Base-by-base conservation (phyloP, 768 basidiomycete genomes). In the Hygrophoropsis aurantiaca region DNA sequence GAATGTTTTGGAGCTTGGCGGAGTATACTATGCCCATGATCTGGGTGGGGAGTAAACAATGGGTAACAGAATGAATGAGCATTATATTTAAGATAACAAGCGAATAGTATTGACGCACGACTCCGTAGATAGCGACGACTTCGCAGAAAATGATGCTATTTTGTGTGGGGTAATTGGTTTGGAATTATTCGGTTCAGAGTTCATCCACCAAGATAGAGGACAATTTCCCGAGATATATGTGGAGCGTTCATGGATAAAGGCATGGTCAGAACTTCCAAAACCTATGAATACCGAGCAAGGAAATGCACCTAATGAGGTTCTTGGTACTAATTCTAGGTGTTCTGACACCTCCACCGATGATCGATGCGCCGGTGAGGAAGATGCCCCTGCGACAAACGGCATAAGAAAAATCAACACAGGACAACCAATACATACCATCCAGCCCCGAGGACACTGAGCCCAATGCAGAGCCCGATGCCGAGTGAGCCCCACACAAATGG, bases 101-200 rank as follows among this genome's bases (percentile, higher is more conserved):
- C 5, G 11, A 2, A n/a, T n/a, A 39, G 21, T 15, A 40, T 40
- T n/a, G 15, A 77, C 87, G 50, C 69, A 94, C 91, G 43, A 92
- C 90, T 47, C 90, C 97, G 71, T 98, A 98, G 61, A 99, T 98
- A 49, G 95, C 97, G 23, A 99, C 94, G 61, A 97, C 97, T 74
- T 98, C 95, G 68, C 95, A 97, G 77, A 98, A 97, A 61, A 99
- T 97, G 74, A 98, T 93, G 56, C 95, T 97, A 59, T 9, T 10
- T 13, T 6, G 27, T 30, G 6, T 13, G 27, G 27, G 7, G 6
- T 30, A 30, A 30, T 30, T 7, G 27, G 7, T 6, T 30, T 30
- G 13, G 27, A 6, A 5, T 40, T 19, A 4, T 13, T n/a, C 1
- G n/a, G 25, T 25, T 13, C 11, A 13, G n/a, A 9, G 16, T n/a